Evolutionary conservation across 1,284 basidiomycete genomes (phyloP).

Genomic region (Naganishia sp.): DNA sequence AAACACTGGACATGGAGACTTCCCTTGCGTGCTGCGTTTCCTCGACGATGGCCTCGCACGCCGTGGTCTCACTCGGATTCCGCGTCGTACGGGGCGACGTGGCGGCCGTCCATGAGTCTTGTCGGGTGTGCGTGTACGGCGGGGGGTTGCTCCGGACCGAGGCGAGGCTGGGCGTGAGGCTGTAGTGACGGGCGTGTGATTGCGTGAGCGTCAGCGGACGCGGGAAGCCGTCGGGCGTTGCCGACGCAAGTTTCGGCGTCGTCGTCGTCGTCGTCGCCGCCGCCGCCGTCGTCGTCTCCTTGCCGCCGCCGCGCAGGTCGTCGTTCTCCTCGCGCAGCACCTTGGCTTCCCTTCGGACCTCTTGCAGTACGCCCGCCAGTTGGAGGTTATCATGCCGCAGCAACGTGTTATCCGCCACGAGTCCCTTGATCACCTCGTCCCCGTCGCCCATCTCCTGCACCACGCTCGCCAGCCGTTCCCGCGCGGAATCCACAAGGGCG

Average conservation of each 20-base stretch:
- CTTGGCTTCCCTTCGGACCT: constrained; percentile 70
- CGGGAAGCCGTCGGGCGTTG: neutral
- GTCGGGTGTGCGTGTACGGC: constrained; percentile 13
- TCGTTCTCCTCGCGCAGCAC: constrained; percentile 70
- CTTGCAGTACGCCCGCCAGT: constrained; percentile 68
- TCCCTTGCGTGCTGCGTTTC: too few species aligned
- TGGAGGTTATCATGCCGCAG: constrained; percentile 78
- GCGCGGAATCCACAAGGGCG: constrained; percentile 1
- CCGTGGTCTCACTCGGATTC: neutral
- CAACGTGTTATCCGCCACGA: constrained; percentile 78
- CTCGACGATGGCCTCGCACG: constrained; percentile 1
- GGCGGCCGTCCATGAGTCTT: constrained; percentile 5
- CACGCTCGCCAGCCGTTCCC: neutral
- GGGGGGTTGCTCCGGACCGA: constrained; percentile 10
- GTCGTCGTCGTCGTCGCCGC: neutral
- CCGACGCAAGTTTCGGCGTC: too few species aligned
- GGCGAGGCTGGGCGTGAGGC: constrained; percentile 8
- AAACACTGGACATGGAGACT: too few species aligned
- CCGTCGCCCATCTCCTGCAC: neutral
- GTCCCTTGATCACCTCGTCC: constrained; percentile 49
- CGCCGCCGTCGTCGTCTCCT: neutral
- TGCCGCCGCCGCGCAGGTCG: constrained; percentile 59
- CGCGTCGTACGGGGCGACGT: constrained; percentile 7
- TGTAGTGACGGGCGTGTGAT: constrained; percentile 10
- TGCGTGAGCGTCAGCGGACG: constrained; percentile 11